Evolutionary conservation across 31 red algal species (phyloP), one percentile per base, ranked within the genome.

Genomic region (Porphyra umbilicalis): DNA sequence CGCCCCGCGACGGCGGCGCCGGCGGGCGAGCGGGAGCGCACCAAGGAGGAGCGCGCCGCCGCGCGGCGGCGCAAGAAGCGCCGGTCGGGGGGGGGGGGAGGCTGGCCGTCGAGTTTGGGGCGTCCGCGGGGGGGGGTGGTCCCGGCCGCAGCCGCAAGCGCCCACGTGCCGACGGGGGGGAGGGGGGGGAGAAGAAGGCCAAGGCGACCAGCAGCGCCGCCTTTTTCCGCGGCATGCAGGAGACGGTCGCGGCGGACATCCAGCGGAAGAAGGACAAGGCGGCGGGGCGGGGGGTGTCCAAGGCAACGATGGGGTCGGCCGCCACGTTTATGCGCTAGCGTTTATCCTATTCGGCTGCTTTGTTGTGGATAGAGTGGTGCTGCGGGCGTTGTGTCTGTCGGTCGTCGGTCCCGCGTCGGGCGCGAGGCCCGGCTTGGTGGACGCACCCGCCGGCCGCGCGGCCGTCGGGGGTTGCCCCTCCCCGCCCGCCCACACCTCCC

Each of bases 21-120:
- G 82, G 75, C 79, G 30, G 90, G 90, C 4, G 90, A 93, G 20
- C 81, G 79, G 40, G 90, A 93, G 79, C 32, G 76, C 35, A 84
- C 77, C 35, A 93, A 88, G 35, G 77, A 67, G 37, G 85, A 88
- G 33, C 79, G 86, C 36, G 80, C 76, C 33, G 82, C 85, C 2
- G 78, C 80, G n/a, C 85, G 86, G 30, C 77, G 90, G 31, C 39
- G 35, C 33, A 88, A 40, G n/a, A 93, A 93, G 80, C 76, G 82
- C 25, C 57, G 57, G 57, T 71, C 57, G 57, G 25, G 57, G 20
- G 57, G 57, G 6, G 57, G 20, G 6, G 57, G 57, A 4, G 57
- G 20, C 11, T 4, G 57, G 16, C 57, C 25, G 57, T 71, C 25
- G 57, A 6, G 57, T 71, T 71, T 71, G 57, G 57, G 57, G 57